Evolutionary conservation across 768 basidiomycete genomes (phyloP).

Genomic region (Pleurotus platypus): DNA sequence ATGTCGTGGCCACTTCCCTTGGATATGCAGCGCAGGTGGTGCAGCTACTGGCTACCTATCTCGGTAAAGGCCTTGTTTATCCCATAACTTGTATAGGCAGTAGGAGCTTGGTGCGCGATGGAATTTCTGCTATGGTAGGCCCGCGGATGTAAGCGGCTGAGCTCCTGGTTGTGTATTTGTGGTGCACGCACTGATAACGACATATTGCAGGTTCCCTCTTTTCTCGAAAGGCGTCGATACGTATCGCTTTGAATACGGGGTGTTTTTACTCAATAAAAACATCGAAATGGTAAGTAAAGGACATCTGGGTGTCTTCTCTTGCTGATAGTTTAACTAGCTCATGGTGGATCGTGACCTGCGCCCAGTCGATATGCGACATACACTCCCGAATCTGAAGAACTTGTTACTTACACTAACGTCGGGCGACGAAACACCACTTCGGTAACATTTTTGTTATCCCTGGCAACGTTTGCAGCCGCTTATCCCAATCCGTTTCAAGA

Average conservation of each 20-base stretch:
- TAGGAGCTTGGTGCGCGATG: conserved; percentile 86
- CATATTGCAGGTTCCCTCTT: conserved; percentile 75
- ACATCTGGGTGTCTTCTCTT: neutral
- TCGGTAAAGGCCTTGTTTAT: conserved; percentile 76
- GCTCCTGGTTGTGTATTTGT: neutral
- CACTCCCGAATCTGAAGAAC: conserved; percentile 94
- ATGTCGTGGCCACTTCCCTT: conserved; percentile 82
- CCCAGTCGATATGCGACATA: conserved; percentile 91
- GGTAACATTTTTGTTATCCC: conserved; percentile 25
- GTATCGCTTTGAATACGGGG: conserved; percentile 96
- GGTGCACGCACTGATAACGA: conserved; percentile 3
- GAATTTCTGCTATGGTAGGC: conserved; percentile 92
- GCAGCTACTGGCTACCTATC: conserved; percentile 75
- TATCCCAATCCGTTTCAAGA: neutral
- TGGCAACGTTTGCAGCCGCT: no score
- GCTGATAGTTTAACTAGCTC: conserved; percentile 46
- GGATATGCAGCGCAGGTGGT: conserved; percentile 89
- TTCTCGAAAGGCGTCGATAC: conserved; percentile 94
- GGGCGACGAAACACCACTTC: conserved; percentile 48
- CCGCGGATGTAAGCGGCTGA: conserved; percentile 73
- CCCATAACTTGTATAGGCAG: conserved; percentile 90
- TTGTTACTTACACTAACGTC: conserved; percentile 82
- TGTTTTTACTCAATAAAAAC: conserved; percentile 94
- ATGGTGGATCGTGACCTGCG: conserved; percentile 89
- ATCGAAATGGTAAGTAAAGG: conserved; percentile 77